phyloP scores from a whole-genome alignment of 768 basidiomycete genomes.

The Pleurotus salmoneostramineus region DNA sequence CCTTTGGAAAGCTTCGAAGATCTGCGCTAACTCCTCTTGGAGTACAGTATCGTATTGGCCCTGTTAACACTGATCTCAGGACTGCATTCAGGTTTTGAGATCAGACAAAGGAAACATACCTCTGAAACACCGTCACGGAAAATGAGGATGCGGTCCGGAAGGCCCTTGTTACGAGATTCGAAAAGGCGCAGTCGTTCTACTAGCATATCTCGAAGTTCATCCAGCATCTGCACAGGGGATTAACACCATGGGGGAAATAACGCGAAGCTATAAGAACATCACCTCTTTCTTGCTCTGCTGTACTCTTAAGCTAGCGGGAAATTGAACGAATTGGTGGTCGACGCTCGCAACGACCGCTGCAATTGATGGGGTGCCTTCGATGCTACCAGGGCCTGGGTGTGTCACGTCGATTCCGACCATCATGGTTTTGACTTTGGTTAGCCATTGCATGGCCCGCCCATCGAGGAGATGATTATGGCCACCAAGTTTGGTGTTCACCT shows the following conservation, averaged over 20 bases:
- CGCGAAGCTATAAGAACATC: background rate
- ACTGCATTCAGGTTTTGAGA: background rate
- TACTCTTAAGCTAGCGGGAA: slow-evolving; percentile 68
- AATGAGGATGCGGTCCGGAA: slow-evolving; percentile 68
- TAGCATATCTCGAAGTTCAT: slow-evolving; percentile 62
- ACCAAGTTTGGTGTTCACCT: slow-evolving; percentile 81
- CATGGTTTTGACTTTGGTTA: slow-evolving; percentile 69
- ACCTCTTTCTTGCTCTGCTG: slow-evolving; percentile 56
- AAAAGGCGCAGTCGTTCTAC: slow-evolving; percentile 63
- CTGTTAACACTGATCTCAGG: slow-evolving; percentile 27
- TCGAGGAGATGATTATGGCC: slow-evolving; percentile 68
- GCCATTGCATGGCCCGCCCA: slow-evolving; percentile 51
- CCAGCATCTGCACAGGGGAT: slow-evolving; percentile 57
- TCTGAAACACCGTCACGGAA: slow-evolving; percentile 85
- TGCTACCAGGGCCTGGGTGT: slow-evolving; percentile 67
- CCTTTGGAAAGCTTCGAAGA: slow-evolving; percentile 56
- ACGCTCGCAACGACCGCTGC: slow-evolving; percentile 80
- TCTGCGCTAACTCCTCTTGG: slow-evolving; percentile 55
- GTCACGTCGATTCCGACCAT: slow-evolving; percentile 85
- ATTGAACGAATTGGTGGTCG: slow-evolving; percentile 69
- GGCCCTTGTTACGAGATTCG: slow-evolving; percentile 44
- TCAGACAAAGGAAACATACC: slow-evolving; percentile 30
- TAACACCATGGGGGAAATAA: background rate
- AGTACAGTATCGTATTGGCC: slow-evolving; percentile 71
- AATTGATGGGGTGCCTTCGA: slow-evolving; percentile 74